Percentiles rank a stretch among this genome's conserved stretches.
These are phyloP conservation scores for Dioscorea cayenensis DNA, from an alignment of 116 monocot species.

Conservation along the genomic window DNA sequence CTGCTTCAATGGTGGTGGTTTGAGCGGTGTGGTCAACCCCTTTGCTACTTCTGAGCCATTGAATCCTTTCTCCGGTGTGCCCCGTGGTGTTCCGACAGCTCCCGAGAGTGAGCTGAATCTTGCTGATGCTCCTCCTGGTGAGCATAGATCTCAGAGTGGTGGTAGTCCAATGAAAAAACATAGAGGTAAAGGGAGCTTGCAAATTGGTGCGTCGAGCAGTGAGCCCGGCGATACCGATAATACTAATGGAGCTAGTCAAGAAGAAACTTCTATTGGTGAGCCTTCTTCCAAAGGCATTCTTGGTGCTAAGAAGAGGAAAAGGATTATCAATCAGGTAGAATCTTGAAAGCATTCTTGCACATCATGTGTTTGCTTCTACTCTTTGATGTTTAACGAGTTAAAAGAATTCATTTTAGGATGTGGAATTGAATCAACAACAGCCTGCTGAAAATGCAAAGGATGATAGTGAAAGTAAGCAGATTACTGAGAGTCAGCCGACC, in stretches of 20 bases:
- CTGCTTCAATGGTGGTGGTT: conserved; percentile 38
- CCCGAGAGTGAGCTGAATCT: not conserved
- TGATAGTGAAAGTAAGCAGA: conserved; percentile 22
- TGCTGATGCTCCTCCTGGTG: not conserved
- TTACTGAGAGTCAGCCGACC: conserved; percentile 15
- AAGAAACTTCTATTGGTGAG: conserved; percentile 8
- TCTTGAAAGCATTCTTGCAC: not conserved
- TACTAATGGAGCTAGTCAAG: conserved; percentile 21
- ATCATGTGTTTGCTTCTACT: not conserved
- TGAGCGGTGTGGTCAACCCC: conserved; percentile 12
- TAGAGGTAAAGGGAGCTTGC: not conserved
- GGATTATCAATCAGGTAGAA: conserved; percentile 20
- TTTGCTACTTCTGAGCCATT: conserved; percentile 17
- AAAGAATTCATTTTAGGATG: conserved; percentile 9
- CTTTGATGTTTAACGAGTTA: not conserved
- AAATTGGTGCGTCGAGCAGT: not conserved
- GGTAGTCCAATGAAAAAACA: conserved; percentile 13
- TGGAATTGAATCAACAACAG: conserved; percentile 21
- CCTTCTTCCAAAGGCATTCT: conserved; percentile 14
- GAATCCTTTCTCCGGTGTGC: conserved; percentile 2
- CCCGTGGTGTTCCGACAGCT: not conserved
- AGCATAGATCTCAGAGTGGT: not conserved
- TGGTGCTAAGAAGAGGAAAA: conserved; percentile 35
- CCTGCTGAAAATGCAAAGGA: conserved; percentile 26
- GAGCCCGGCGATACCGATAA: conserved; percentile 19